Base-by-base conservation (phyloP, 2,329 filamentous ascomycete genomes). In the Penicillium crustosum region DNA sequence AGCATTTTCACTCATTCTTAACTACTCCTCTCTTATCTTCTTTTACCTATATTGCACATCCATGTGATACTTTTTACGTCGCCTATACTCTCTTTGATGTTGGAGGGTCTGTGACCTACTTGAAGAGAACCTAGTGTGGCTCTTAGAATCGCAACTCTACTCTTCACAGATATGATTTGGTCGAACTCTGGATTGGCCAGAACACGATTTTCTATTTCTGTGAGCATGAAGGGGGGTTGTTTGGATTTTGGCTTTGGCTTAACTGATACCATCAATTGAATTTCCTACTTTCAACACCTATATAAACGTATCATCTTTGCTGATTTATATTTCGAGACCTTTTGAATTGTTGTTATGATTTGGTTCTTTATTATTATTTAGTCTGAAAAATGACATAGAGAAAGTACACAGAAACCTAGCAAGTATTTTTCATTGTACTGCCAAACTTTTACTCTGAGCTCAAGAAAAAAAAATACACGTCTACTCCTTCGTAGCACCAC, bases 261-360 rank as follows among this genome's bases (percentile, higher is more conserved):
- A 44, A 58, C 57, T 61, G 64, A 66, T 67, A 65, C 64, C 64
- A 65, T 39, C 59, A 65, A 65, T 58, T 59, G 33, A 50, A 55
- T 61, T 58, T 52, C 56, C 51, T 58, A 48, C 50, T 59, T 36
- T 27, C 25, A 25, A 25, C 31, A 10, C 8, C 45, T 48, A 35
- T 23, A 47, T 4, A 17, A 47, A 5, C 6, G 4, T 21, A 23
- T 6, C 5, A 17, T 21, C 12, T 47, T 17, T 15, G 44, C 29
- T 33, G 13, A 4, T 48, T 35, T 35, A 13, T 23, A 35, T 12
- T 7, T 23, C 12, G 45, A 12, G 10, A 48, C 15, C 6, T 13
- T 10, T 35, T 6, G 5, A 17, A 13, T 36, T 13, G 15, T n/a
- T 13, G 19, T 8, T 36, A 15, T 13, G 6, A 35, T 49, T 23